phyloP scores from a whole-genome alignment of 2,329 filamentous ascomycete genomes.

The Pleurostoma richardsiae region DNA sequence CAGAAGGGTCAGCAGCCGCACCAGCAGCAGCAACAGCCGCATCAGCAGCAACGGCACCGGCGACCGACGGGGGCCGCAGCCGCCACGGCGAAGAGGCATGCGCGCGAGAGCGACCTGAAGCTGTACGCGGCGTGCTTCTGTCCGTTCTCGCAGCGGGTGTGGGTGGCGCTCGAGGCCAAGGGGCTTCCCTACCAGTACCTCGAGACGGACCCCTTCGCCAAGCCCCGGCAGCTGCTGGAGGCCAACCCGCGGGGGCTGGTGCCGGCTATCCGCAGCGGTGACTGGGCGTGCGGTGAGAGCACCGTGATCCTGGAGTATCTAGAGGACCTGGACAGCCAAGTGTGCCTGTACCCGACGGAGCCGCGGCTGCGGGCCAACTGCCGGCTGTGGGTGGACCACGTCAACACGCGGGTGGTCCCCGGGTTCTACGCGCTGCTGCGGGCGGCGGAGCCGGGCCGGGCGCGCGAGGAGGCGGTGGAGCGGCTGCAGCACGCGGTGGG shows the following conservation, averaged over 20 bases:
- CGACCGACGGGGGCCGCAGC: conserved; percentile 68
- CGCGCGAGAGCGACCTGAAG: conserved; percentile 66
- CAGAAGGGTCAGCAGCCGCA: conserved; percentile 38
- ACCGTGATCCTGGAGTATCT: conserved; percentile 83
- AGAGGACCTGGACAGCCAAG: conserved; percentile 63
- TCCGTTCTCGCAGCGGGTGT: conserved; percentile 82
- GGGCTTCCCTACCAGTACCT: conserved; percentile 78
- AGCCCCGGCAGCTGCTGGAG: conserved; percentile 59
- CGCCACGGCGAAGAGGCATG: conserved; percentile 63
- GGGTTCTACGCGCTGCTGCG: conserved; percentile 71
- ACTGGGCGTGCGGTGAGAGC: conserved; percentile 81
- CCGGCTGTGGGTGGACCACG: conserved; percentile 76
- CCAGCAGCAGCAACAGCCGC: conserved; percentile 37
- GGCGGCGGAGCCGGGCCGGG: conserved; percentile 51
- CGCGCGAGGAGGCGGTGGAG: conserved; percentile 50
- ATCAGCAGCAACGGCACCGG: conserved; percentile 26
- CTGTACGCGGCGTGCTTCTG: conserved; percentile 82
- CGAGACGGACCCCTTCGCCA: conserved; percentile 76
- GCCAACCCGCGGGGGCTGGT: conserved; percentile 73
- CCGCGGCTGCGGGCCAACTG: conserved; percentile 67
- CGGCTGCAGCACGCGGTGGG: conserved; percentile 63
- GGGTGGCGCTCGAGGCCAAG: conserved; percentile 83
- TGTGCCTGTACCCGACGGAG: conserved; percentile 58
- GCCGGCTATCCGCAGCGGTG: conserved; percentile 70
- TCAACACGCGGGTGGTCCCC: conserved; percentile 72